phyloP scores from a whole-genome alignment of 345 rosid species.

The Pugionium cornutum region DNA sequence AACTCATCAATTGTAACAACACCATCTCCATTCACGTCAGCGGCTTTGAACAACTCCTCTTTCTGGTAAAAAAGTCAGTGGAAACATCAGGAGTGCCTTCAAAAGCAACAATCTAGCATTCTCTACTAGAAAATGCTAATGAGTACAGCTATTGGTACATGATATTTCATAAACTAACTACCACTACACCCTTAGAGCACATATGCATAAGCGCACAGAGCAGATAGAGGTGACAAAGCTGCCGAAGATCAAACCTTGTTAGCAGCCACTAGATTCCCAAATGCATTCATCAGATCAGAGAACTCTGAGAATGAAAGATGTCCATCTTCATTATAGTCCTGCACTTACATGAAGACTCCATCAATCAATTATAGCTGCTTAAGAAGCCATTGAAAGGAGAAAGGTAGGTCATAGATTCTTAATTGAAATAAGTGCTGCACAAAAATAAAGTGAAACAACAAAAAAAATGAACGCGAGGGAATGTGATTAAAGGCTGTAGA shows the following conservation, averaged over 20 bases:
- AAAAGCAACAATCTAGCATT: slow-evolving; percentile 25
- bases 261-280: slow-evolving; percentile 80
- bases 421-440: slow-evolving; percentile 1
- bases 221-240: slow-evolving; percentile 17
- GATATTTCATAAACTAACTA: slow-evolving; percentile 14
- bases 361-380: slow-evolving; percentile 23
- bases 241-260: slow-evolving; percentile 59
- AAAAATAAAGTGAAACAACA: slow-evolving; percentile 8
- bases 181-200: slow-evolving; percentile 21
- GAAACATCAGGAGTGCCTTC: slow-evolving; percentile 12
- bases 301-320: slow-evolving; percentile 81
- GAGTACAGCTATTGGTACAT: slow-evolving; percentile 18
- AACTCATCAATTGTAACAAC: slow-evolving; percentile 91
- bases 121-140: background rate
- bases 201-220: slow-evolving; percentile 5
- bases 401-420: slow-evolving; percentile 10
- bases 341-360: slow-evolving; percentile 35
- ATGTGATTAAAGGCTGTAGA: background rate
- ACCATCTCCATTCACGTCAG: slow-evolving; percentile 86
- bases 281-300: slow-evolving; percentile 75
- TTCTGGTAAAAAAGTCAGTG: slow-evolving; percentile 52
- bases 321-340: slow-evolving; percentile 91
- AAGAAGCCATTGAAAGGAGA: slow-evolving; percentile 18
- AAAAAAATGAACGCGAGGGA: background rate
- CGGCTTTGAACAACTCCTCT: slow-evolving; percentile 87